Evolutionary conservation across 1,284 basidiomycete genomes (phyloP), one percentile per base, ranked within the genome.

Genomic region (Naganishia sp.): DNA sequence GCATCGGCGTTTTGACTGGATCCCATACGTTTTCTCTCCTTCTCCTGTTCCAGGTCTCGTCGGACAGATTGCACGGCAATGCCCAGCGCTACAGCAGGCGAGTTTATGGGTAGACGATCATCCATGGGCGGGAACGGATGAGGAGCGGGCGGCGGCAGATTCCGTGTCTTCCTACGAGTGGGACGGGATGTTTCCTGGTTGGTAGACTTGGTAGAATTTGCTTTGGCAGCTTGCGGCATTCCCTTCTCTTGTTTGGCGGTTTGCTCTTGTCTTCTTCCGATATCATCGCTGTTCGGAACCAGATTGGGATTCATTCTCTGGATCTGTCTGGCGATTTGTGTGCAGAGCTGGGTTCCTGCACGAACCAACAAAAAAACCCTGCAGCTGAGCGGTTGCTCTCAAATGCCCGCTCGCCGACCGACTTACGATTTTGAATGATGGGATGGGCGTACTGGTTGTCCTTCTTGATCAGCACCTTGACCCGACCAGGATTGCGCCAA

Each of bases 401-500:
- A 6, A 10, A 10, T 39, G 35, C 10, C 35, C 13, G 13, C 35
- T 9, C 35, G 35, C 35, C 35, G 10, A 13, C 3, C 3, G 11
- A 84, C 90, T 76, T 73, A 94, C 92, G 93, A 66, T 88, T 90
- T 79, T 85, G 88, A 73, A 95, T 87, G 28, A 82, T 79, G 1
- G 86, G 82, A 75, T 93, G 89, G 63, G 90, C 76, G 15, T 88
- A 83, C 67, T 83, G 82, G 0, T 90, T 87, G 61, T 95, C 89
- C 74, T 89, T 88, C 81, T 89, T 88, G 84, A 92, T 89, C 73
- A 92, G 90, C 39, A 97, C 90, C 71, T 93, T 88, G 68, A 97
- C 90, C 43, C 94, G 85, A 13, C 92, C 92, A 0, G 92, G 92
- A 76, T 98, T 98, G 75, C 91, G 93, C 94, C 94, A 97, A 77